phyloP scores from a whole-genome alignment of 495 filamentous ascomycete species.

The Talaromyces liani region DNA sequence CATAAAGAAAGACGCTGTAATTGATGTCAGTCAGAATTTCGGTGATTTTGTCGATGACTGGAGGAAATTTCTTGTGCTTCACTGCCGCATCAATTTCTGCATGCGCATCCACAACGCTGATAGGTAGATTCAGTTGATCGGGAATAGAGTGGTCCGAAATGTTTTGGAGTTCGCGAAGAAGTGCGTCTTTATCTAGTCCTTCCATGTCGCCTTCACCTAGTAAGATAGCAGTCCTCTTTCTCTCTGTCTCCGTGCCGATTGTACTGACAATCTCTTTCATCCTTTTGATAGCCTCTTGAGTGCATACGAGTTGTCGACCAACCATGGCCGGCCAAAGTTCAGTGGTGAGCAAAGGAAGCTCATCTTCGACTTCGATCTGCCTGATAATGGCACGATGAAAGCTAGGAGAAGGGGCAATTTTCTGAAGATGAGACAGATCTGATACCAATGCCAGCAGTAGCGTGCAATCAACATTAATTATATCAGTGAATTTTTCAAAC shows the following conservation, averaged over 20 bases:
- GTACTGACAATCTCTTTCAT: constrained; percentile 62
- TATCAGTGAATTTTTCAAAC: constrained; percentile 46
- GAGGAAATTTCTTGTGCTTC: constrained; percentile 25
- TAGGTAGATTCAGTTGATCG: constrained; percentile 39
- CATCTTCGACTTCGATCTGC: constrained; percentile 59
- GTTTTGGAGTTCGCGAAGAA: constrained; percentile 35
- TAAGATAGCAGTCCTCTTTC: constrained; percentile 45
- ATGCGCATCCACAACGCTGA: constrained; percentile 35
- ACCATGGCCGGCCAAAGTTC: constrained; percentile 58
- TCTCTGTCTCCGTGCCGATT: constrained; percentile 59
- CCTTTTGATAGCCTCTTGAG: constrained; percentile 50
- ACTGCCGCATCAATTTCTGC: constrained; percentile 22
- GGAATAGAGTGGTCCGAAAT: constrained; percentile 48
- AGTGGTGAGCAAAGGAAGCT: constrained; percentile 50
- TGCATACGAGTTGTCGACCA: constrained; percentile 49
- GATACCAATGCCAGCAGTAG: constrained; percentile 63
- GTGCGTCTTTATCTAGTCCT: constrained; percentile 17
- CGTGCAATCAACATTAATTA: constrained; percentile 68
- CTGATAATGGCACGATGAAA: constrained; percentile 50
- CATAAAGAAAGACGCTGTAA: constrained; percentile 58
- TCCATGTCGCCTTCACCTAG: constrained; percentile 29
- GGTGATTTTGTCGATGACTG: constrained; percentile 30
- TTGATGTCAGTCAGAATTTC: constrained; percentile 54
- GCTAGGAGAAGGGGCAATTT: constrained; percentile 25
- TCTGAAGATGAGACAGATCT: constrained; percentile 57